Conservation (phyloP, 1,284 basidiomycete genomes). For the Waitea zeae region DNA sequence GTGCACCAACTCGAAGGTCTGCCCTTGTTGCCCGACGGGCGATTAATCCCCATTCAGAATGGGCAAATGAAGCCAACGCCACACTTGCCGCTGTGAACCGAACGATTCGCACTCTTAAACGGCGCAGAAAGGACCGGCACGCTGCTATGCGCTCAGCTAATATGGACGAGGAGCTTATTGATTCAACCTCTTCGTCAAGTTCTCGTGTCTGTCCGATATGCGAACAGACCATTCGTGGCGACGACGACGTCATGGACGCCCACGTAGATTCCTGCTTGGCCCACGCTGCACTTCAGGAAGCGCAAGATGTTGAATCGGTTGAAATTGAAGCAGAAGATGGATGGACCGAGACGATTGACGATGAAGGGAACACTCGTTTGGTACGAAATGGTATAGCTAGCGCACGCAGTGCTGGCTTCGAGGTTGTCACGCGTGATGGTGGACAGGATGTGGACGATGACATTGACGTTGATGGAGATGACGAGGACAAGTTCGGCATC, state of each 20-base stretch:
- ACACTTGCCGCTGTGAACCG: too few relatives aligned
- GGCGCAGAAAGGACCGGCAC: conserved; percentile 46
- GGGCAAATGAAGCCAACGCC: too few relatives aligned
- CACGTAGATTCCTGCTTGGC: conserved; percentile 63
- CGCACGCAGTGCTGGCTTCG: conserved; percentile 46
- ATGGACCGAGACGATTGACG: conserved; percentile 14
- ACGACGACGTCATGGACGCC: conserved; percentile 52
- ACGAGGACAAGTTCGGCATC: conserved; percentile 43
- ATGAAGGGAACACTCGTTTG: conserved; percentile 12
- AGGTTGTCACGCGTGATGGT: conserved; percentile 29
- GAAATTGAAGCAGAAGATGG: conserved; percentile 14
- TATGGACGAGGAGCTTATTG: too few relatives aligned
- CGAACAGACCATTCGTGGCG: conserved; percentile 32
- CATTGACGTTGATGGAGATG: conserved; percentile 63
- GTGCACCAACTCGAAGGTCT: too few relatives aligned
- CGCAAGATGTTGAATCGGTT: conserved; percentile 20
- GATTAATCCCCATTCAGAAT: too few relatives aligned
- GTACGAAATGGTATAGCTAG: conserved; percentile 19
- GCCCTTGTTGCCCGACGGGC: too few relatives aligned
- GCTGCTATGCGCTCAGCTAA: conserved; percentile 40
- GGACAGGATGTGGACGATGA: conserved; percentile 57
- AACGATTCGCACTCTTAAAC: too few relatives aligned
- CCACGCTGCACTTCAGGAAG: conserved; percentile 22
- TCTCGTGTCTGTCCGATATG: conserved; percentile 59
- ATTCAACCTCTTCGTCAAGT: too few relatives aligned